Conservation (phyloP, 371 early-diverging fungal genomes). For the Actinomortierella ambigua region DNA sequence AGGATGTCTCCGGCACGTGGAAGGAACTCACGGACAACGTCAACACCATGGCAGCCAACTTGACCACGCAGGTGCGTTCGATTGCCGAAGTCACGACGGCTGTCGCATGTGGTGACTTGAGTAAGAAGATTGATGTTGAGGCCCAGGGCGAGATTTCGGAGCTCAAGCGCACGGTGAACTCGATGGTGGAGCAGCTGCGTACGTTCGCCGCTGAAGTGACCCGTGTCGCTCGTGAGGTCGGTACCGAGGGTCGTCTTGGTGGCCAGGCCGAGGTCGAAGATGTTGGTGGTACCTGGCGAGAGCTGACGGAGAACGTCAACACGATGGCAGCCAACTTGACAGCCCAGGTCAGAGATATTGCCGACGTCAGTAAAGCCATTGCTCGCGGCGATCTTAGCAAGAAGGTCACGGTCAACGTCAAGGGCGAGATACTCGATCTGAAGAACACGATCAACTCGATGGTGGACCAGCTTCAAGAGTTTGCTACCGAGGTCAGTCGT, state of each 20-base stretch:
- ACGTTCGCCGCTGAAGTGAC: slow-evolving; percentile 73
- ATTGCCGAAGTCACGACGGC: slow-evolving; percentile 58
- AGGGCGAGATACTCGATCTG: slow-evolving; percentile 45
- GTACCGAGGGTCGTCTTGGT: slow-evolving; percentile 66
- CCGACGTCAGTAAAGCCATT: slow-evolving; percentile 57
- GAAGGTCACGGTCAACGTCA: slow-evolving; percentile 54
- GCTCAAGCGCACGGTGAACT: slow-evolving; percentile 58
- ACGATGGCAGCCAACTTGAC: slow-evolving; percentile 57
- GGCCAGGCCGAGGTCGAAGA: slow-evolving; percentile 52
- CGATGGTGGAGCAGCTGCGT: slow-evolving; percentile 64
- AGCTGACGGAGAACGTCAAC: slow-evolving; percentile 64
- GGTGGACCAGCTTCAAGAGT: slow-evolving; percentile 58
- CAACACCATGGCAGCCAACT: slow-evolving; percentile 58
- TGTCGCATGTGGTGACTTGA: slow-evolving; percentile 57
- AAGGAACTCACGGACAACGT: slow-evolving; percentile 61
- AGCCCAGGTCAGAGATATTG: slow-evolving; percentile 59
- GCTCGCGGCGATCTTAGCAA: slow-evolving; percentile 66
- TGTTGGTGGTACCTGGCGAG: slow-evolving; percentile 59
- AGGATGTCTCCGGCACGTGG: slow-evolving; percentile 62
- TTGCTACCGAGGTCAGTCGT: slow-evolving; percentile 54
- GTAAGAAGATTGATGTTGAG: slow-evolving; percentile 50
- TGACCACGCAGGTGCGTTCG: slow-evolving; percentile 59
- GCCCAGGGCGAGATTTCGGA: slow-evolving; percentile 58
- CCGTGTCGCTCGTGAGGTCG: slow-evolving; percentile 66
- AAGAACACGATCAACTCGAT: slow-evolving; percentile 69